A percentile compares a stretch with the other conserved stretches of the same genome.
Conservation (phyloP, 306 rosid species). For the cucumber (Cucumis sativus) region DNA sequence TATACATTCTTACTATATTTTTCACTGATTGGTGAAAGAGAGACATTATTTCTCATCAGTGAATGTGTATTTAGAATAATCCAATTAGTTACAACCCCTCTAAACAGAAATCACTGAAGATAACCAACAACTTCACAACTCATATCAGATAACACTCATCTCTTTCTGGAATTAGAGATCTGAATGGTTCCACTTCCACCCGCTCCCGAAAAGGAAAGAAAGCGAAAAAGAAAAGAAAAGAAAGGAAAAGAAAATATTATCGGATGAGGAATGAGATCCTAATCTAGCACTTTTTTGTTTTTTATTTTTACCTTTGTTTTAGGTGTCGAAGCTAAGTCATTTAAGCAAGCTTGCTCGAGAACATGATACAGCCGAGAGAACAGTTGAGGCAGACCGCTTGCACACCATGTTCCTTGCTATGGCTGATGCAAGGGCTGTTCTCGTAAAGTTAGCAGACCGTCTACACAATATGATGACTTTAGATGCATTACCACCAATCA, state of each 20-base stretch:
- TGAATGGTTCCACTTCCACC: neutral
- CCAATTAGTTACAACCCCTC: too few species aligned
- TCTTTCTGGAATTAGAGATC: neutral
- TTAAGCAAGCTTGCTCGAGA: slow-evolving; percentile 95
- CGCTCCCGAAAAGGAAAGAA: too few species aligned
- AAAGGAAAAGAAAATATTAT: neutral
- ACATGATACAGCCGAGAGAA: slow-evolving; percentile 69
- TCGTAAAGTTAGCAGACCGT: slow-evolving; percentile 86
- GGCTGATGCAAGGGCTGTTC: slow-evolving; percentile 98
- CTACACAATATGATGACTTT: slow-evolving; percentile 90
- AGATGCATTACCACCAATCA: slow-evolving; percentile 57
- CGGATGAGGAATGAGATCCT: slow-evolving; percentile 1
- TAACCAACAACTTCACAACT: too few species aligned
- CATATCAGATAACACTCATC: too few species aligned
- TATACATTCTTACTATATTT: neutral
- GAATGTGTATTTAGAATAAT: too few species aligned
- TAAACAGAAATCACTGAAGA: too few species aligned
- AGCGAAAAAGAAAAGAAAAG: too few species aligned
- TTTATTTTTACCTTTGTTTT: slow-evolving; percentile 1
- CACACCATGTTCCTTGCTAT: slow-evolving; percentile 98
- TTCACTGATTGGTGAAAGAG: too few species aligned
- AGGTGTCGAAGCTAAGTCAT: slow-evolving; percentile 94
- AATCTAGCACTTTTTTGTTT: neutral
- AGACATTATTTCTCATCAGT: too few species aligned
- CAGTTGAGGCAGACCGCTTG: slow-evolving; percentile 80